phyloP scores from a whole-genome alignment of 352 stramenopile genomes.

The Pythium aristosporum region DNA sequence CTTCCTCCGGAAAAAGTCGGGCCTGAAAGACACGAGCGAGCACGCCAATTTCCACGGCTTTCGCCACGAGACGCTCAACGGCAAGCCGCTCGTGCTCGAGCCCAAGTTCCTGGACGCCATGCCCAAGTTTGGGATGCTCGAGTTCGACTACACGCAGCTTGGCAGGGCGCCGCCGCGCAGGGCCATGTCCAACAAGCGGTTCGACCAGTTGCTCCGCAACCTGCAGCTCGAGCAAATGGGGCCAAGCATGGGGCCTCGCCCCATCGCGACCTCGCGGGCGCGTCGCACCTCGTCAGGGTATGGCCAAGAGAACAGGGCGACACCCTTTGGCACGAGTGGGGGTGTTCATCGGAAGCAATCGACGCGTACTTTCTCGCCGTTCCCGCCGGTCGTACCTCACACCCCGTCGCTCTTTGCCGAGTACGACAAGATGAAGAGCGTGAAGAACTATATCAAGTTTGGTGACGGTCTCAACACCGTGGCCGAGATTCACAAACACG shows the following conservation, averaged over 20 bases:
- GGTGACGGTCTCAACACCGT: slow-evolving; percentile 47
- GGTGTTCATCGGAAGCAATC: background rate
- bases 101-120: slow-evolving; percentile 60
- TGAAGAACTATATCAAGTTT: slow-evolving; percentile 63
- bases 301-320: slow-evolving; percentile 2
- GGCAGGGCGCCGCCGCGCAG: slow-evolving; percentile 31
- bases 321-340: background rate
- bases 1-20: slow-evolving; percentile 65
- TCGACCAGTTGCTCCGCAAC: slow-evolving; percentile 62
- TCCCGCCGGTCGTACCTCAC: slow-evolving; percentile 41
- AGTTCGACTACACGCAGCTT: slow-evolving; percentile 78
- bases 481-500: slow-evolving; percentile 34
- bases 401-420: slow-evolving; percentile 48
- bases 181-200: slow-evolving; percentile 58
- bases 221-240: slow-evolving; percentile 57
- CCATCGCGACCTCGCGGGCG: background rate
- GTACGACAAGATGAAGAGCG: slow-evolving; percentile 62
- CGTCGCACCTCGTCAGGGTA: slow-evolving; percentile 10
- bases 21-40: slow-evolving; percentile 70
- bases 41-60: slow-evolving; percentile 76
- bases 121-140: slow-evolving; percentile 67
- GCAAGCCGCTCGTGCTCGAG: slow-evolving; percentile 55
- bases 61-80: slow-evolving; percentile 72
- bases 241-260: slow-evolving; percentile 32
- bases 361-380: slow-evolving; percentile 19